Conservation (phyloP, 2,329 filamentous ascomycete species). For the Chaetomiaceae sp. region DNA sequence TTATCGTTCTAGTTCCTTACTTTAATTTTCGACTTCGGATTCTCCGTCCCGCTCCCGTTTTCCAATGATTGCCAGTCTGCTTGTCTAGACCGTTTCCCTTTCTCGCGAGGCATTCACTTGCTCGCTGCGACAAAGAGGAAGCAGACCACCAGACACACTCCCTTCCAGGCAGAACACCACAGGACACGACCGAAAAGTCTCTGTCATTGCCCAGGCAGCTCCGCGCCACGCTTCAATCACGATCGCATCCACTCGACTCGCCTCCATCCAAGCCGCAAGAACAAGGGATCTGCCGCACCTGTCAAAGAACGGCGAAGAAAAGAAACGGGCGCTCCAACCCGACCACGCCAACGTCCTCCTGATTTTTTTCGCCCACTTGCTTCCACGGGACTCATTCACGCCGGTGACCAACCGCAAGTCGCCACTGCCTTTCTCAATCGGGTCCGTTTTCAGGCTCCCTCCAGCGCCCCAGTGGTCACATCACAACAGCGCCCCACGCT, state of each 20-base stretch:
- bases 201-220: slow-evolving; percentile 7
- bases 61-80: slow-evolving; percentile 22
- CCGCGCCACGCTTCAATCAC: slow-evolving; percentile 5
- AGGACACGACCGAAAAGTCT: slow-evolving; percentile 8
- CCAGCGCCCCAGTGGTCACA: slow-evolving; percentile 23
- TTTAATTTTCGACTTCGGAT: slow-evolving; percentile 1
- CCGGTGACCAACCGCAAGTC: slow-evolving; percentile 18
- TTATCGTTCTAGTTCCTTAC: background rate
- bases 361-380: slow-evolving; percentile 19
- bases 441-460: slow-evolving; percentile 29
- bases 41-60: slow-evolving; percentile 8
- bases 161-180: slow-evolving; percentile 5
- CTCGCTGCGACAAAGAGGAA: slow-evolving; percentile 30
- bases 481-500: slow-evolving; percentile 22
- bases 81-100: slow-evolving; percentile 23
- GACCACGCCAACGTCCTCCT: slow-evolving; percentile 3
- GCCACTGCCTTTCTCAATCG: slow-evolving; percentile 23
- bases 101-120: slow-evolving; percentile 34
- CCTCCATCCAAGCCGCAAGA: background rate
- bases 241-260: background rate
- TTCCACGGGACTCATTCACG: slow-evolving; percentile 6
- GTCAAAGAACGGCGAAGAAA: slow-evolving; percentile 18
- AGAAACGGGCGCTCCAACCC: slow-evolving; percentile 7
- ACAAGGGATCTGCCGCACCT: slow-evolving; percentile 16
- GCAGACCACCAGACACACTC: slow-evolving; percentile 19